Conservation (phyloP, 1,139 yeast species). For the Lodderomyces orthopsilosis region DNA sequence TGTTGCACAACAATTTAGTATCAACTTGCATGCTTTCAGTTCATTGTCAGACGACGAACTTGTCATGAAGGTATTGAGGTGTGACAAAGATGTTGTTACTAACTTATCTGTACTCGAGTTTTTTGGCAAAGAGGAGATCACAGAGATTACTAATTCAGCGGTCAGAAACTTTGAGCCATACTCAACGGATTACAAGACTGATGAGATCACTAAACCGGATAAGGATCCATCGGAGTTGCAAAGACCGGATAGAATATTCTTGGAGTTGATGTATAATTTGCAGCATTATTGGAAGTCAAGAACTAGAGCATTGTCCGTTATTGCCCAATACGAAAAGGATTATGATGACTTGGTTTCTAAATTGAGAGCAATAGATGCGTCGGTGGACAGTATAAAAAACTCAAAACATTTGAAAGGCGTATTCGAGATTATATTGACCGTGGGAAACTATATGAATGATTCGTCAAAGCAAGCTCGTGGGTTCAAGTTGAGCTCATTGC, state of each 20-base stretch:
- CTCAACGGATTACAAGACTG: slow-evolving; percentile 51
- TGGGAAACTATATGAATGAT: slow-evolving; percentile 84
- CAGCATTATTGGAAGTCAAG: slow-evolving; percentile 83
- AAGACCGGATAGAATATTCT: slow-evolving; percentile 70
- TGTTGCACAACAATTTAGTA: slow-evolving; percentile 75
- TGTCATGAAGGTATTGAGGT: slow-evolving; percentile 54
- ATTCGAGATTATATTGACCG: slow-evolving; percentile 74
- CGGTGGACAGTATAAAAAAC: slow-evolving; percentile 57
- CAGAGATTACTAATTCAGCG: slow-evolving; percentile 60
- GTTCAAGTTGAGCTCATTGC: slow-evolving; percentile 71
- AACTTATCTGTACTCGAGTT: slow-evolving; percentile 70
- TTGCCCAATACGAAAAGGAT: slow-evolving; percentile 64
- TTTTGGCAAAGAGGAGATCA: slow-evolving; percentile 64
- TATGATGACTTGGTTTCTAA: slow-evolving; percentile 64
- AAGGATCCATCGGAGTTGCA: slow-evolving; percentile 74
- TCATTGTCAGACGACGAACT: slow-evolving; percentile 54
- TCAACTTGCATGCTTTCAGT: slow-evolving; percentile 65
- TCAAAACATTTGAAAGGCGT: slow-evolving; percentile 62
- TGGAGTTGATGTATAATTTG: slow-evolving; percentile 70
- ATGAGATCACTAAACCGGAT: slow-evolving; percentile 53
- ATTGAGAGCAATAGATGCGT: slow-evolving; percentile 60
- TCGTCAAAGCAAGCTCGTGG: slow-evolving; percentile 78
- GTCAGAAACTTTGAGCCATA: slow-evolving; percentile 71
- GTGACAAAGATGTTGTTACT: slow-evolving; percentile 56
- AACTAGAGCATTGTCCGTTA: slow-evolving; percentile 63